These are phyloP conservation scores for Boeremia exigua DNA, from an alignment of 2,329 filamentous ascomycete species.

Conservation along the genomic window DNA sequence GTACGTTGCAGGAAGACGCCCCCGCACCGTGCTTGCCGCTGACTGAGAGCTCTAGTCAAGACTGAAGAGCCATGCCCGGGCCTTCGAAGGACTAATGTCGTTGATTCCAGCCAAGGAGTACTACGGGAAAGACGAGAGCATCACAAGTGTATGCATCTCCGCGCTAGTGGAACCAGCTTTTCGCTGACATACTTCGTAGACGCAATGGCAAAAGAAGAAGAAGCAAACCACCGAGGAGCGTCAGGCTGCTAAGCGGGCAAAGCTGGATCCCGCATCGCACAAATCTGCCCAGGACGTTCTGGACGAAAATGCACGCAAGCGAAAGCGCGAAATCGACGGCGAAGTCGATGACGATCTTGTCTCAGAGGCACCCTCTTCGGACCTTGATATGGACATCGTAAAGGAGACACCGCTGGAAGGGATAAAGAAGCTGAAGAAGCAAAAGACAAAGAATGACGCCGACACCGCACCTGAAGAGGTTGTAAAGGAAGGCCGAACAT, in stretches of 20 bases:
- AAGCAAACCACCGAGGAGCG: conserved; percentile 91
- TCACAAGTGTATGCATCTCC: conserved; percentile 69
- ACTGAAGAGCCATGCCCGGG: conserved; percentile 67
- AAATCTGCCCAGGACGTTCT: conserved; percentile 93
- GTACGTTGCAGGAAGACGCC: conserved; percentile 37
- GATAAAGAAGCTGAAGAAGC: conserved; percentile 52
- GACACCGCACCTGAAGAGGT: conserved; percentile 25
- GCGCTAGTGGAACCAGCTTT: conserved; percentile 10
- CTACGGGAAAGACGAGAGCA: conserved; percentile 74
- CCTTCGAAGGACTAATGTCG: conserved; percentile 85
- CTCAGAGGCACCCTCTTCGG: conserved; percentile 38
- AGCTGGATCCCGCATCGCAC: conserved; percentile 87
- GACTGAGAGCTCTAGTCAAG: conserved; percentile 54
- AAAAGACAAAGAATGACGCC: conserved; percentile 50
- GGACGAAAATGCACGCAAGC: conserved; percentile 81
- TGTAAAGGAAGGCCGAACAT: conserved; percentile 46
- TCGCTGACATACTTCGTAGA: conserved; percentile 57
- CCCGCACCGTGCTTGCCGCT: conserved; percentile 35
- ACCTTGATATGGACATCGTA: conserved; percentile 43
- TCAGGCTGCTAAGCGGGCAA: conserved; percentile 70
- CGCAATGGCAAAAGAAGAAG: conserved; percentile 94
- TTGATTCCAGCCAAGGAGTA: conserved; percentile 90
- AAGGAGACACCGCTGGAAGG: conserved; percentile 49
- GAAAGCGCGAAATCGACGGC: conserved; percentile 72
- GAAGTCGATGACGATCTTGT: conserved; percentile 41